Evolutionary conservation across 2,329 filamentous ascomycete genomes (phyloP).

Genomic region (Arthrocladium fulminans): DNA sequence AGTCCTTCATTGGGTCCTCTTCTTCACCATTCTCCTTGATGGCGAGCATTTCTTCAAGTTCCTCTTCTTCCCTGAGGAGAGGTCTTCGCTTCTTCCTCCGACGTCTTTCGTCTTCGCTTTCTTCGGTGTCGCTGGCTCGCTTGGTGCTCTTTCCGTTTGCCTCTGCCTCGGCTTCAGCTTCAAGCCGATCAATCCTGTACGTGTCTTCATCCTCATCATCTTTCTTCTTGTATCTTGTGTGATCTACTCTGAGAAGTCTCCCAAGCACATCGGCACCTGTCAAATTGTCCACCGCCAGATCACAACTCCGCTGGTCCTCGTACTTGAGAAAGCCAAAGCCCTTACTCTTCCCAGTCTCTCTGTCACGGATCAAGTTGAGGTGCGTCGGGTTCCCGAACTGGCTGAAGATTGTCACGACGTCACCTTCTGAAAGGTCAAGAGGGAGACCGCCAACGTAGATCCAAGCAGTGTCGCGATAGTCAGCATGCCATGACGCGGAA

Average conservation of each 20-base stretch:
- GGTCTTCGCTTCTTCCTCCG: conserved; percentile 32
- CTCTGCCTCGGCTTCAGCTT: conserved; percentile 27
- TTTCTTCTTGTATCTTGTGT: conserved; percentile 79
- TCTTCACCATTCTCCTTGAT: conserved; percentile 55
- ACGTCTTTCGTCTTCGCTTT: conserved; percentile 35
- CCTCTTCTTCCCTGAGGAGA: conserved; percentile 69
- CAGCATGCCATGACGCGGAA: conserved; percentile 89
- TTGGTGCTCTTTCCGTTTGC: conserved; percentile 34
- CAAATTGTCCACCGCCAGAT: conserved; percentile 92
- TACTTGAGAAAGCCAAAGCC: conserved; percentile 97
- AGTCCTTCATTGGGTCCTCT: conserved; percentile 95
- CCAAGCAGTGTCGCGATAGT: conserved; percentile 96
- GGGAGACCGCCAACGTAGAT: conserved; percentile 92
- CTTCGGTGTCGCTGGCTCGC: conserved; percentile 36
- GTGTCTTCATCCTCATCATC: conserved; percentile 54
- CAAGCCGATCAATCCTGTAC: conserved; percentile 40
- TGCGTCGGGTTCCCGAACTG: conserved; percentile 94
- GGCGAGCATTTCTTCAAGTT: conserved; percentile 63
- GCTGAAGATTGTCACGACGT: conserved; percentile 91
- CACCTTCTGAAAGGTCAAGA: conserved; percentile 87
- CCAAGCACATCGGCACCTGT: conserved; percentile 77
- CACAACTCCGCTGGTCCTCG: conserved; percentile 92
- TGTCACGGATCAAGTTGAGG: conserved; percentile 85
- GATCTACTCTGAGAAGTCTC: conserved; percentile 75
- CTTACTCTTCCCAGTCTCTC: conserved; percentile 88